A percentile compares a stretch with the other conserved stretches of the same genome.
These are phyloP conservation scores for Boletales sp. DNA, from an alignment of 768 basidiomycete species.

Conservation along the genomic window DNA sequence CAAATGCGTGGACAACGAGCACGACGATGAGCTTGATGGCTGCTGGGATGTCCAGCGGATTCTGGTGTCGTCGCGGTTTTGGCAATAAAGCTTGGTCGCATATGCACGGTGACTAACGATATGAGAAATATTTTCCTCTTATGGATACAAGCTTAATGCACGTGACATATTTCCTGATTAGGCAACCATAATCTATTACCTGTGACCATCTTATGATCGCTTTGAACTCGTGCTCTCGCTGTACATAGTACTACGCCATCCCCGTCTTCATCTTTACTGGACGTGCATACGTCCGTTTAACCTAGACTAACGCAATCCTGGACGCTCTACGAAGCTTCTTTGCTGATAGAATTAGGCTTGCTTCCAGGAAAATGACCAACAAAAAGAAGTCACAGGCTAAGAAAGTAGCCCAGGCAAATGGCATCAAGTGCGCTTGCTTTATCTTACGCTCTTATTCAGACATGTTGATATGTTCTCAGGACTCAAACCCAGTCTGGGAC, in stretches of 20 bases:
- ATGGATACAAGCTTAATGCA: not conserved
- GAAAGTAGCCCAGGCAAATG: slow-evolving; percentile 27
- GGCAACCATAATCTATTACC: slow-evolving; percentile 1
- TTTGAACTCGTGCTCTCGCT: too few species aligned
- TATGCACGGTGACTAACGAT: not conserved
- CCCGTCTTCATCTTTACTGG: not conserved
- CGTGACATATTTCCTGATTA: slow-evolving; percentile 10
- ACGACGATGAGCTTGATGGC: slow-evolving; percentile 1
- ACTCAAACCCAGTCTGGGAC: slow-evolving; percentile 10
- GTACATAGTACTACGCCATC: not conserved
- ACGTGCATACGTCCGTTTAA: not conserved
- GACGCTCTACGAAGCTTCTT: slow-evolving; percentile 5
- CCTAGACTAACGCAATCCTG: slow-evolving; percentile 3
- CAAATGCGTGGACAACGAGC: not conserved
- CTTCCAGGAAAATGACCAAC: slow-evolving; percentile 24
- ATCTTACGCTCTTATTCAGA: not conserved
- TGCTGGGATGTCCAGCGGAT: not conserved
- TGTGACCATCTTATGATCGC: too few species aligned
- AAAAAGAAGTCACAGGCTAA: slow-evolving; percentile 29
- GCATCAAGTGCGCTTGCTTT: slow-evolving; percentile 19
- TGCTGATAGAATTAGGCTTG: not conserved
- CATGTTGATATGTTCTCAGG: slow-evolving; percentile 12
- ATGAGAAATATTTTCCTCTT: slow-evolving; percentile 15
- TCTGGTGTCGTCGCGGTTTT: too few species aligned
- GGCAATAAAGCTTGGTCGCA: too few species aligned